Percentiles rank a stretch among this genome's conserved stretches.
phyloP scores from a whole-genome alignment of 1,284 basidiomycete species.

The Trametes polyzona region DNA sequence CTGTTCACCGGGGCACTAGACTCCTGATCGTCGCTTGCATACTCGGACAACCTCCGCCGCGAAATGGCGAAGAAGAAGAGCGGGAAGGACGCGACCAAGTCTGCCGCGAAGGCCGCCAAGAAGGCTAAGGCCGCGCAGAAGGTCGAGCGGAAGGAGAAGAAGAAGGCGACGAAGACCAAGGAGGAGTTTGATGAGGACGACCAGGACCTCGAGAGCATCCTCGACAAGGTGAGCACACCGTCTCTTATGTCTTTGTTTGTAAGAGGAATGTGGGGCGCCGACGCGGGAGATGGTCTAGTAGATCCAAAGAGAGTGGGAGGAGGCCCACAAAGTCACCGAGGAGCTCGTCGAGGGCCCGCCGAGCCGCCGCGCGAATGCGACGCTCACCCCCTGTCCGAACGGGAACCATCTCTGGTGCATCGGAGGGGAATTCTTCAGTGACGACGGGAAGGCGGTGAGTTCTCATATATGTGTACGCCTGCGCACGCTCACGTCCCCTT shows the following conservation, averaged over 20 bases:
- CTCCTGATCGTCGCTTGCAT: background rate
- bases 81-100: constrained; percentile 45
- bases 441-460: constrained; percentile 78
- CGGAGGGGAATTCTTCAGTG: constrained; percentile 83
- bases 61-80: constrained; percentile 58
- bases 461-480: background rate
- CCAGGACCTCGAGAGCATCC: constrained; percentile 79
- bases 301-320: constrained; percentile 78
- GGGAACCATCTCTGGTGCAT: constrained; percentile 84
- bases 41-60: background rate
- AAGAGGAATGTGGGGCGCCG: background rate
- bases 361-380: constrained; percentile 79
- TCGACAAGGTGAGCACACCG: constrained; percentile 62
- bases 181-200: constrained; percentile 61
- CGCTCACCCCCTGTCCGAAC: constrained; percentile 76
- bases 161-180: constrained; percentile 55
- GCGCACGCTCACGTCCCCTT: background rate
- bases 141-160: constrained; percentile 70
- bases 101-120: constrained; percentile 66
- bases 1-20: too few species aligned
- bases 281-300: constrained; percentile 42
- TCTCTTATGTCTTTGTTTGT: background rate
- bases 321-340: constrained; percentile 73
- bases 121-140: constrained; percentile 76
- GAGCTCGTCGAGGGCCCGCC: constrained; percentile 82